Evolutionary conservation across 345 rosid genomes (phyloP).

Genomic region (Cochlearia excelsa): DNA sequence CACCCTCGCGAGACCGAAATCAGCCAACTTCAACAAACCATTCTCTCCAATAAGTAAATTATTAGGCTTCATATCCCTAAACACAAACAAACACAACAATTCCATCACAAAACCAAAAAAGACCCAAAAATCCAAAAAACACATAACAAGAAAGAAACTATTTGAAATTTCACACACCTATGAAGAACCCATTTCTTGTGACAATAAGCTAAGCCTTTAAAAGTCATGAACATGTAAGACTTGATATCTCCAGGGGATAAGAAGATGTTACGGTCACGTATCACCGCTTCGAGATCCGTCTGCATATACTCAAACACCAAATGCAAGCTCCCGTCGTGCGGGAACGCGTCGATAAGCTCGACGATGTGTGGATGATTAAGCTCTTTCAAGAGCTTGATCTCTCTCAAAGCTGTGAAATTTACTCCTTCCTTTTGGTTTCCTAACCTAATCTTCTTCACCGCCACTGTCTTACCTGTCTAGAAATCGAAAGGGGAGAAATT

Average conservation of each 20-base stretch:
- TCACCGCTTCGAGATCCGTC: slow-evolving; percentile 63
- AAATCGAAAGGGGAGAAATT: background rate
- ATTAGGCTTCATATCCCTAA: slow-evolving; percentile 66
- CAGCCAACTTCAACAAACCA: slow-evolving; percentile 55
- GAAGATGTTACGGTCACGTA: slow-evolving; percentile 56
- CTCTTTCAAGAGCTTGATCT: slow-evolving; percentile 56
- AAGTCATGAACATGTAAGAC: slow-evolving; percentile 56
- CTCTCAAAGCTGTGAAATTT: slow-evolving; percentile 63
- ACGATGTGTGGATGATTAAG: slow-evolving; percentile 53
- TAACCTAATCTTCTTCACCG: slow-evolving; percentile 57
- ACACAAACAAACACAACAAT: background rate
- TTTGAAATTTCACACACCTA: slow-evolving; percentile 31
- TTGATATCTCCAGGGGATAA: slow-evolving; percentile 59
- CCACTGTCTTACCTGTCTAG: slow-evolving; percentile 57
- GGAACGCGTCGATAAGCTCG: slow-evolving; percentile 57
- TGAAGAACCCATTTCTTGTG: slow-evolving; percentile 66
- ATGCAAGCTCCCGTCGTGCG: slow-evolving; percentile 57
- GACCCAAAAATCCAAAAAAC: background rate
- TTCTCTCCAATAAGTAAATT: slow-evolving; percentile 55
- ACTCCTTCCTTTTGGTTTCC: slow-evolving; percentile 65
- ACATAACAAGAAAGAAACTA: no score
- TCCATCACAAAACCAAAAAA: background rate
- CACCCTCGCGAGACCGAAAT: slow-evolving; percentile 57
- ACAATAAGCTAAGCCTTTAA: slow-evolving; percentile 54
- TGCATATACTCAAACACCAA: slow-evolving; percentile 66